Conservation (phyloP, 352 stramenopile genomes). For the Phytophthora meadii region DNA sequence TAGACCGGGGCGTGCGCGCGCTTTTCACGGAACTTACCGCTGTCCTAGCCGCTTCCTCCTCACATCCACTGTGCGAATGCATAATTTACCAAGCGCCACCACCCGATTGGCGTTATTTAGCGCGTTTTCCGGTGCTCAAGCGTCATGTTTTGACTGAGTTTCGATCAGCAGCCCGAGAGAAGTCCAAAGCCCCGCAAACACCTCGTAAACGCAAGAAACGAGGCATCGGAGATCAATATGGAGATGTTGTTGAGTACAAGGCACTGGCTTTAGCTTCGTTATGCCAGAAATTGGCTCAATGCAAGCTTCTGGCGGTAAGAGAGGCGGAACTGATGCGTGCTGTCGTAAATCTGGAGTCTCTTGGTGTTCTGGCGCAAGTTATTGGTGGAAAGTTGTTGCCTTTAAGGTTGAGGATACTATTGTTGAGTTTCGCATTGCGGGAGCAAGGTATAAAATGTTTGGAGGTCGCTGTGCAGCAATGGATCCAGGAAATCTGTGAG, state of each 20-base stretch:
- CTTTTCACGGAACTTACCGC: constrained; percentile 43
- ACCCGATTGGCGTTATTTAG: constrained; percentile 40
- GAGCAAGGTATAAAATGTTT: constrained; percentile 14
- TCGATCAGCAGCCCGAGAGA: constrained; percentile 18
- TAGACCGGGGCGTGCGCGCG: constrained; percentile 48
- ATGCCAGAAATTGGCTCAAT: constrained; percentile 49
- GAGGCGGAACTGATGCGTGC: constrained; percentile 27
- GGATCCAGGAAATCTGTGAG: constrained; percentile 45
- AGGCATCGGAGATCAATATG: constrained; percentile 6
- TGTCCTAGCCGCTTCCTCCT: not conserved
- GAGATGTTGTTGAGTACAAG: constrained; percentile 26
- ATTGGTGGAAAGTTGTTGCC: constrained; percentile 30
- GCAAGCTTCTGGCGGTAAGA: constrained; percentile 34
- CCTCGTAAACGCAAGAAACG: constrained; percentile 39
- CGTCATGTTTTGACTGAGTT: constrained; percentile 51
- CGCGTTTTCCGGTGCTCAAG: constrained; percentile 55
- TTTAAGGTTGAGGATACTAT: constrained; percentile 34
- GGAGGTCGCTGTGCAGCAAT: constrained; percentile 21
- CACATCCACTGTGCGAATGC: constrained; percentile 56
- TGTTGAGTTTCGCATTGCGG: constrained; percentile 43
- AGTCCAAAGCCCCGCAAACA: constrained; percentile 32
- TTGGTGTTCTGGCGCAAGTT: constrained; percentile 31
- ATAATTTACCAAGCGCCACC: constrained; percentile 16
- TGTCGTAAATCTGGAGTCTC: constrained; percentile 23
- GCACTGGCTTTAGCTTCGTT: constrained; percentile 40